Evolutionary conservation across 306 rosid species (phyloP).

Genomic region (Fragaria ananassa): DNA sequence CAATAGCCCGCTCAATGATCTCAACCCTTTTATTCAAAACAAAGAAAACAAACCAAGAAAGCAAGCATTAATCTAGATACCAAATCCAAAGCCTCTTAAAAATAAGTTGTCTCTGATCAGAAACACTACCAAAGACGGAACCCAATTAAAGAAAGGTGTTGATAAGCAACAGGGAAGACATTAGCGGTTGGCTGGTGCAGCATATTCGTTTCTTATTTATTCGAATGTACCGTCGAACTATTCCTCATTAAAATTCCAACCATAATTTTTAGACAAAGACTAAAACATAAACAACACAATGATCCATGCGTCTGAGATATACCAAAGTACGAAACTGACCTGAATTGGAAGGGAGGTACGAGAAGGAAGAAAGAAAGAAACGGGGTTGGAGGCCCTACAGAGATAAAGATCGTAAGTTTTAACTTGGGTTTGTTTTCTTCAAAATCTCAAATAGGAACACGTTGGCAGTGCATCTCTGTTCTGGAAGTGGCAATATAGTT

Average conservation of each 20-base stretch:
- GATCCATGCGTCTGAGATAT: not conserved
- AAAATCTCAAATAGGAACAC: not conserved
- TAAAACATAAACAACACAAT: not conserved
- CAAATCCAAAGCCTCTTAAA: not conserved
- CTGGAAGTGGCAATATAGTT: not conserved
- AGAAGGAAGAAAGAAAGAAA: not conserved
- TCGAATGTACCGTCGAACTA: constrained; percentile 33
- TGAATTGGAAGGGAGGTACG: not conserved
- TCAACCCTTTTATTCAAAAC: not conserved
- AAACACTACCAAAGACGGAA: not conserved
- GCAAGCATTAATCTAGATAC: not conserved
- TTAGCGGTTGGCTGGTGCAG: constrained; percentile 27
- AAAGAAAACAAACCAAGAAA: constrained; percentile 8
- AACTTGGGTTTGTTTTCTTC: not conserved
- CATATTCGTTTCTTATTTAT: constrained; percentile 41
- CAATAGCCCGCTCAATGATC: not conserved
- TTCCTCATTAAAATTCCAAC: constrained; percentile 15
- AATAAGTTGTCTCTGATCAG: not conserved
- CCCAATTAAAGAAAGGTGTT: not conserved
- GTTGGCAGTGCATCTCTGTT: not conserved
- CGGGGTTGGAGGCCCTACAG: not conserved
- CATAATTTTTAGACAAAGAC: not conserved
- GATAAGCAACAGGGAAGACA: constrained; percentile 12
- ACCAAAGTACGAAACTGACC: constrained; percentile 7
- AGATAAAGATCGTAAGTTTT: not conserved